phyloP scores from a whole-genome alignment of 1,139 yeast genomes.

The Diutina catenulata region DNA sequence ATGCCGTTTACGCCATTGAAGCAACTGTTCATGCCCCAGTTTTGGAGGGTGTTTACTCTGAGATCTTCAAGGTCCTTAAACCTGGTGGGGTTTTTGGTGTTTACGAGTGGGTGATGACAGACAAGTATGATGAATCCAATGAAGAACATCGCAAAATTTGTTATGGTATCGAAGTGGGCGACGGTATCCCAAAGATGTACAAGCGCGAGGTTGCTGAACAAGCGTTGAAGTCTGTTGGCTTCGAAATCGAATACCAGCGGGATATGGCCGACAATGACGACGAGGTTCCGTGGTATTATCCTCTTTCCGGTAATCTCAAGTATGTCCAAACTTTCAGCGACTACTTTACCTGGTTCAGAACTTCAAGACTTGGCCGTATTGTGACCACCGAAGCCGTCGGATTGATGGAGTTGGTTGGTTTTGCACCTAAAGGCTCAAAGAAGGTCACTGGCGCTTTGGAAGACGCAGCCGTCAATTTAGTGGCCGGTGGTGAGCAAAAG shows the following conservation, averaged over 20 bases:
- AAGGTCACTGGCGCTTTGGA: slow-evolving; percentile 89
- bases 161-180: slow-evolving; percentile 96
- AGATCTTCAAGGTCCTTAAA: slow-evolving; percentile 88
- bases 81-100: slow-evolving; percentile 98
- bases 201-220: slow-evolving; percentile 71
- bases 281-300: slow-evolving; percentile 96
- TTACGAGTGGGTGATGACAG: slow-evolving; percentile 99
- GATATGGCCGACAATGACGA: slow-evolving; percentile 81
- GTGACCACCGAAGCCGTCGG: slow-evolving; percentile 76
- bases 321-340: slow-evolving; percentile 74
- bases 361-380: slow-evolving; percentile 76
- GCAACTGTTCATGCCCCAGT: slow-evolving; percentile 98
- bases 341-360: slow-evolving; percentile 77
- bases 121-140: slow-evolving; percentile 76
- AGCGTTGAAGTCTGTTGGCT: slow-evolving; percentile 83
- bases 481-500: slow-evolving; percentile 81
- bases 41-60: slow-evolving; percentile 90
- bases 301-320: slow-evolving; percentile 88
- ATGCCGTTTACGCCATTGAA: slow-evolving; percentile 96
- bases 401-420: slow-evolving; percentile 65
- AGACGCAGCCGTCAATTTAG: slow-evolving; percentile 93
- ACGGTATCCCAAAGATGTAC: slow-evolving; percentile 98
- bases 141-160: slow-evolving; percentile 89
- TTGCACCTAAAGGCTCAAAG: slow-evolving; percentile 90
- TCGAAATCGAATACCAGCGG: slow-evolving; percentile 58